Conservation (phyloP, 495 filamentous ascomycete genomes). For the Delitschia confertaspora region DNA sequence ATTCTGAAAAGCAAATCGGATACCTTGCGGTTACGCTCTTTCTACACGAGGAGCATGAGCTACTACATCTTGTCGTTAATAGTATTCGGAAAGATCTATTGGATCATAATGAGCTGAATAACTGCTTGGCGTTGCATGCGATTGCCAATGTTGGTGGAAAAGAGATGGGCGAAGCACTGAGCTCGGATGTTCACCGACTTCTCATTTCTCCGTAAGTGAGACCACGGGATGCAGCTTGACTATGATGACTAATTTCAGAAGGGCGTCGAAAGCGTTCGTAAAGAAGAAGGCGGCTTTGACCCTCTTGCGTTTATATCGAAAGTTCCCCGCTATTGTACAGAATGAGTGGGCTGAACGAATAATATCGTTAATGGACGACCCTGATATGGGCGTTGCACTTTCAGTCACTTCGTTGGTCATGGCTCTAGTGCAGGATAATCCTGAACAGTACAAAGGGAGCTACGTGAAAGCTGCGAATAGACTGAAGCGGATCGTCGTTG, state of each 20-base stretch:
- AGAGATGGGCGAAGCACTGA: constrained; percentile 95
- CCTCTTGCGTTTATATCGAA: constrained; percentile 89
- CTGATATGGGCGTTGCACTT: constrained; percentile 85
- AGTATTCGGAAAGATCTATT: constrained; percentile 94
- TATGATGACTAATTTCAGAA: constrained; percentile 31
- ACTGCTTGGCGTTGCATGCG: constrained; percentile 95
- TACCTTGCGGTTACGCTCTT: constrained; percentile 97
- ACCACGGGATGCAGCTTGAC: background rate
- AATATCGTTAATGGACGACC: constrained; percentile 96
- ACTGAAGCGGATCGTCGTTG: constrained; percentile 79
- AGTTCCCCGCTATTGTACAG: constrained; percentile 85
- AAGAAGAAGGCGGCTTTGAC: constrained; percentile 99
- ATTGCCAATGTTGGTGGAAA: constrained; percentile 95
- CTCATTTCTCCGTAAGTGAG: constrained; percentile 83
- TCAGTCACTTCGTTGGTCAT: constrained; percentile 96
- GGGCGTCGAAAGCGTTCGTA: constrained; percentile 93
- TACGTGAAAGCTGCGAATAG: constrained; percentile 88
- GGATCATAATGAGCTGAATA: constrained; percentile 93
- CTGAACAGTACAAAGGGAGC: constrained; percentile 85
- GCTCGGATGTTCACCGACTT: constrained; percentile 84
- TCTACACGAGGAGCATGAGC: constrained; percentile 92
- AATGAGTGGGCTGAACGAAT: constrained; percentile 96
- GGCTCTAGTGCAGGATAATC: constrained; percentile 87
- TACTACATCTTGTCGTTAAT: constrained; percentile 93
- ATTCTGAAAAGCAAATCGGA: constrained; percentile 99